Base-by-base conservation (phyloP, 2,329 filamentous ascomycete genomes). In the Corynespora cassiicola region DNA sequence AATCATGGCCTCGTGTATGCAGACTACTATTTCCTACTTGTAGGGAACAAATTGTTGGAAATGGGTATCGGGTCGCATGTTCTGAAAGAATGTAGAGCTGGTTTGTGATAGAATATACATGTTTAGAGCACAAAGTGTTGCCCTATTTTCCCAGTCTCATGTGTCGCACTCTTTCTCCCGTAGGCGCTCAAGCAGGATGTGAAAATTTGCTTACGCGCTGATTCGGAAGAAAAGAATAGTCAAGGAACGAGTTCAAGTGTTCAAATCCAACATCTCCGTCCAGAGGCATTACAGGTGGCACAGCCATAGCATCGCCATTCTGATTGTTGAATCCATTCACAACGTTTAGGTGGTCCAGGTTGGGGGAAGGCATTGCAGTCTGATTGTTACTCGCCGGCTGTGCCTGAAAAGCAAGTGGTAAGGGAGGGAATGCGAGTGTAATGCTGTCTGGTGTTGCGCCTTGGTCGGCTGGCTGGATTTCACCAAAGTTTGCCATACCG, bases 1-100 rank as follows among this genome's bases (percentile, higher is more conserved):
- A 53, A 74, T 31, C 70, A 73, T 42, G 71, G 71, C 0, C 40
- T 75, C 8, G 71, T 75, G 0, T 75, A 75, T 39, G 72, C 71
- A 0, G 72, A 75, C 36, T 75, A 75, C 47, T 74, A 66, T 35
- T 72, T 74, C 23, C 36, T 75, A 10, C 38, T 71, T 15, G 47
- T 70, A 1, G 72, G 72, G 2, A 75, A 75, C 34, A 55, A 63
- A 23, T 43, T 75, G 14, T 34, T 75, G n/a, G 32, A 52, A 14
- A 46, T 54, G 47, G 50, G 45, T 17, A 18, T 39, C 12, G 30
- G 21, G 18, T 18, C 18, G 6, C 22, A 18, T 12, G 16, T n/a
- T n/a, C n/a, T n/a, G n/a, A n/a, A n/a, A 5, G 6, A 17, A 6
- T 11, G 5, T 10, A 19, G 28, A 28, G 26, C 22, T 24, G 8